A percentile compares a stretch with the other conserved stretches of the same genome.
phyloP scores from a whole-genome alignment of 2,329 filamentous ascomycete species.

The Hymenotorrendiella dingleyae region DNA sequence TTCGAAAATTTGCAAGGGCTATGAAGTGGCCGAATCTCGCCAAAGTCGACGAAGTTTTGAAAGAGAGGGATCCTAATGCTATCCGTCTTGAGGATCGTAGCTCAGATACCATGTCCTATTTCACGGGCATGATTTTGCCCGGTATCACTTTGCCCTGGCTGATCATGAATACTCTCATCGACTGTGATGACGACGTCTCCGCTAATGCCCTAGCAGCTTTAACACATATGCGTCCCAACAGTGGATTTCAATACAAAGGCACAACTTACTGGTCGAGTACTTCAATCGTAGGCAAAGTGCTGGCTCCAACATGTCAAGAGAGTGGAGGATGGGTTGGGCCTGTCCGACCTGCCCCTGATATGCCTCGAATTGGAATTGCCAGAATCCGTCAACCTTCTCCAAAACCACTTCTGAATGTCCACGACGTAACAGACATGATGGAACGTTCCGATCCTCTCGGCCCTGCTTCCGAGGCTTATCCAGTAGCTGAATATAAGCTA shows the following conservation, averaged over 20 bases:
- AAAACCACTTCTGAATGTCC: constrained; percentile 48
- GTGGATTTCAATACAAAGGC: constrained; percentile 71
- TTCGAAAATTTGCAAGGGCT: constrained; percentile 62
- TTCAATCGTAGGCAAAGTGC: constrained; percentile 69
- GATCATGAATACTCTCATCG: constrained; percentile 72
- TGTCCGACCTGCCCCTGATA: constrained; percentile 60
- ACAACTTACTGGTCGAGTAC: constrained; percentile 72
- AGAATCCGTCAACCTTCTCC: constrained; percentile 57
- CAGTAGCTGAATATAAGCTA: constrained; percentile 62
- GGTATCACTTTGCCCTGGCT: constrained; percentile 66
- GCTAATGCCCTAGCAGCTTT: constrained; percentile 61
- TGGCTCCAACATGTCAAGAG: constrained; percentile 65
- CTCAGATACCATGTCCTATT: constrained; percentile 71
- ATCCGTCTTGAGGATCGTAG: constrained; percentile 53
- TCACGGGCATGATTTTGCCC: constrained; percentile 66
- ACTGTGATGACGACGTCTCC: constrained; percentile 64
- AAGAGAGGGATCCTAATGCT: constrained; percentile 46
- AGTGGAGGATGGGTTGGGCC: constrained; percentile 72
- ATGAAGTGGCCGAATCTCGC: constrained; percentile 74
- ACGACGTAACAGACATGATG: constrained; percentile 60
- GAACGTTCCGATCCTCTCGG: constrained; percentile 65
- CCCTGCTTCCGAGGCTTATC: constrained; percentile 54
- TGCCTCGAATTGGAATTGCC: constrained; percentile 64
- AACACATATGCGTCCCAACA: constrained; percentile 60
- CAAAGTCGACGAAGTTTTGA: constrained; percentile 57